These are phyloP conservation scores for Bipolaris sorokiniana DNA, from an alignment of 2,329 filamentous ascomycete genomes.

Conservation along the genomic window DNA sequence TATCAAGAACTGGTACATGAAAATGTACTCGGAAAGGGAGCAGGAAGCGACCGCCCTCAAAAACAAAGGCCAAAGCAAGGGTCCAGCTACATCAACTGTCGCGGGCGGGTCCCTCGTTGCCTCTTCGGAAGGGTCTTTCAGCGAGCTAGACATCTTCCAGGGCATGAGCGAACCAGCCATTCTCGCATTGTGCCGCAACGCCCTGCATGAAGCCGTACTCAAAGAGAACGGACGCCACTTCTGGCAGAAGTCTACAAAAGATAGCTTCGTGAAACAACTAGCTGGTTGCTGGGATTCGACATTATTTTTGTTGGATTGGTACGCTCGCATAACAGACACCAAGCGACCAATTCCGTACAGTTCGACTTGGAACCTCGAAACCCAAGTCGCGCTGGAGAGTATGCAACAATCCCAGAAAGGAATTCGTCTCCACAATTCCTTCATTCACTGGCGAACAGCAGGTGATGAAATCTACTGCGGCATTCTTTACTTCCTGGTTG, in stretches of 20 bases:
- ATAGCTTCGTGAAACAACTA: constrained; percentile 58
- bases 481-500: constrained; percentile 61
- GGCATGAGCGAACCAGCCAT: constrained; percentile 58
- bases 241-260: constrained; percentile 52
- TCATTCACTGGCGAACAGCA: constrained; percentile 64
- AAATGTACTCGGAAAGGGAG: constrained; percentile 34
- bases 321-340: constrained; percentile 56
- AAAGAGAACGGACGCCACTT: constrained; percentile 53
- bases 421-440: constrained; percentile 62
- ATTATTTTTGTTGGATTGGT: constrained; percentile 62
- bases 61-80: constrained; percentile 26
- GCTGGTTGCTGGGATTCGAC: constrained; percentile 60
- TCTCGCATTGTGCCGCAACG: constrained; percentile 55
- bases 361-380: constrained; percentile 64
- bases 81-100: constrained; percentile 28
- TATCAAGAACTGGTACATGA: constrained; percentile 58
- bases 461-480: constrained; percentile 62
- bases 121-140: constrained; percentile 40
- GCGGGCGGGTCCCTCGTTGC: constrained; percentile 34
- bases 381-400: constrained; percentile 60
- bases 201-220: constrained; percentile 54
- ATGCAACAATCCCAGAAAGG: constrained; percentile 62
- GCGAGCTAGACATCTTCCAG: constrained; percentile 49
- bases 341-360: constrained; percentile 61
- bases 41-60: neutral